Evolutionary conservation across 345 rosid species (phyloP).

Genomic region (Odontarrhena argentea): DNA sequence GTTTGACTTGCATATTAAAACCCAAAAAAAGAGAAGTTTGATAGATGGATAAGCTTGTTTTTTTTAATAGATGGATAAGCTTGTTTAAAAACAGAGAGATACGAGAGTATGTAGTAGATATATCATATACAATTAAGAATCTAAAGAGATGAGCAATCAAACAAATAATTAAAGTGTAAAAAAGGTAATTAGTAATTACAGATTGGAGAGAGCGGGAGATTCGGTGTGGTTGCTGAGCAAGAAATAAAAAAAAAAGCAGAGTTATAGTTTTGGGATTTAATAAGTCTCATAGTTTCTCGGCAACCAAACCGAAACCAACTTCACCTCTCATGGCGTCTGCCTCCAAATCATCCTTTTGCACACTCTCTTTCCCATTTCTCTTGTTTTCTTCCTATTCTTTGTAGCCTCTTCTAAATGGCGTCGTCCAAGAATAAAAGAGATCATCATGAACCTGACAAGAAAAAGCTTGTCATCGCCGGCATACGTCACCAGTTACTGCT

Average conservation of each 20-base stretch:
- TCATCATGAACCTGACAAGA: slow-evolving; percentile 29
- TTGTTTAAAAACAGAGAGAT: too few relatives aligned
- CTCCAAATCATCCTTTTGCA: slow-evolving; percentile 31
- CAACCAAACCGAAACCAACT: slow-evolving; percentile 30
- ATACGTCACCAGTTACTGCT: slow-evolving; percentile 44
- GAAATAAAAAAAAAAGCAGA: not conserved
- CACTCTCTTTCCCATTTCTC: slow-evolving; percentile 38
- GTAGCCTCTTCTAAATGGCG: slow-evolving; percentile 28
- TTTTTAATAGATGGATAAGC: too few relatives aligned
- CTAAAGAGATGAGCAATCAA: not conserved
- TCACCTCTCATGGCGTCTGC: slow-evolving; percentile 32
- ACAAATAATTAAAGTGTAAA: slow-evolving; percentile 16
- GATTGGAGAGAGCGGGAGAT: slow-evolving; percentile 17
- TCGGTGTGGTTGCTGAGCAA: slow-evolving; percentile 16
- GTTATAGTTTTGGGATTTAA: slow-evolving; percentile 23
- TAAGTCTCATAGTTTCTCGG: slow-evolving; percentile 4
- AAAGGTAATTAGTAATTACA: not conserved
- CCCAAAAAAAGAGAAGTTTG: not conserved
- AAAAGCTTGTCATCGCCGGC: slow-evolving; percentile 37
- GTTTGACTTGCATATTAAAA: slow-evolving; percentile 10
- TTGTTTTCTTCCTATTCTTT: slow-evolving; percentile 40
- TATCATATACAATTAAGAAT: not conserved
- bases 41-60: slow-evolving; percentile 9
- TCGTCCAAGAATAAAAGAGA: slow-evolving; percentile 50
- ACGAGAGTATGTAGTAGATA: too few relatives aligned